Percentiles rank a stretch among this genome's conserved stretches.
phyloP scores from a whole-genome alignment of 2,329 filamentous ascomycete genomes.

The Aureobasidium musti region DNA sequence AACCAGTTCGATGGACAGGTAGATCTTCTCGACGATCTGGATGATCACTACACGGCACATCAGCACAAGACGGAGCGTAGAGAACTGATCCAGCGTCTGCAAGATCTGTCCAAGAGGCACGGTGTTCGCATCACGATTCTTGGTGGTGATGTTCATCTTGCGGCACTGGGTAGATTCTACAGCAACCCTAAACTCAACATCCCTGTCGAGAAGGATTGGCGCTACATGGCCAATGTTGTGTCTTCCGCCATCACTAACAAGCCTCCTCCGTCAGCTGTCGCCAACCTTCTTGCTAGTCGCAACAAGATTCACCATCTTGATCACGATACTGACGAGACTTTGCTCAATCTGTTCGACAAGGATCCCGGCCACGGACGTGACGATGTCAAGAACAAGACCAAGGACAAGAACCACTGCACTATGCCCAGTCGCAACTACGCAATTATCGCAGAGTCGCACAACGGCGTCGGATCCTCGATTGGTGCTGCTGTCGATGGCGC shows the following conservation, averaged over 20 bases:
- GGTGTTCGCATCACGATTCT: conserved; percentile 63
- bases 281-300: conserved; percentile 62
- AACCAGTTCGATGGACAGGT: conserved; percentile 86
- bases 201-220: conserved; percentile 59
- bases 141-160: conserved; percentile 65
- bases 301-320: conserved; percentile 69
- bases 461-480: neutral
- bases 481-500: neutral
- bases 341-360: conserved; percentile 63
- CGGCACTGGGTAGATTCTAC: conserved; percentile 65
- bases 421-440: conserved; percentile 72
- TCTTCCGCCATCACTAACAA: conserved; percentile 69
- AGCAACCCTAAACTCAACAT: conserved; percentile 60
- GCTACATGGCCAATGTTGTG: conserved; percentile 66
- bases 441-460: conserved; percentile 59
- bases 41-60: conserved; percentile 79
- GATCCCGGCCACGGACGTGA: conserved; percentile 52
- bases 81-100: conserved; percentile 65
- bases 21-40: conserved; percentile 65
- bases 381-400: conserved; percentile 62
- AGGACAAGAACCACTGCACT: conserved; percentile 76
- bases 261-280: conserved; percentile 64
- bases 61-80: conserved; percentile 89
- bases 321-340: conserved; percentile 63
- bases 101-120: conserved; percentile 59